Conservation (phyloP, 345 rosid species). For the Nephelium lappaceum region DNA sequence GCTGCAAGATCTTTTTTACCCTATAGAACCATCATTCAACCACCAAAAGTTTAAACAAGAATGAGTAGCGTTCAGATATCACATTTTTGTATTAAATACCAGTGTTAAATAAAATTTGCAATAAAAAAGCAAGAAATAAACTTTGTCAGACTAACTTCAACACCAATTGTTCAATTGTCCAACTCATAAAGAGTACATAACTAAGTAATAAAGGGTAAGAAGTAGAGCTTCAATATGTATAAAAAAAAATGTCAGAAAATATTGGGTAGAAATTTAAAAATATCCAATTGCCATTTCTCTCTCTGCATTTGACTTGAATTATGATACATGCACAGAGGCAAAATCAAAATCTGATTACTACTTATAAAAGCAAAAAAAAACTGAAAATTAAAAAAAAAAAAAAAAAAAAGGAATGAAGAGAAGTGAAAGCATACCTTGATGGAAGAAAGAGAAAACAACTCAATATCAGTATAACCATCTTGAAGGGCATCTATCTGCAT, state of each 20-base stretch:
- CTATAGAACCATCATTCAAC: slow-evolving; percentile 39
- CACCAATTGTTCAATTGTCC: not conserved
- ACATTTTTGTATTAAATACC: not conserved
- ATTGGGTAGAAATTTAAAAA: not conserved
- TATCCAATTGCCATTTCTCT: not conserved
- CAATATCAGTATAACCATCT: slow-evolving; percentile 80
- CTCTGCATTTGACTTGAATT: not conserved
- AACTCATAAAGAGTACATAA: not conserved
- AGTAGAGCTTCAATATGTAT: not conserved
- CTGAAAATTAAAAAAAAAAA: too few species aligned
- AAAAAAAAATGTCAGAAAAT: not conserved
- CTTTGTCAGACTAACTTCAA: not conserved
- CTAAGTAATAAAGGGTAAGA: not conserved
- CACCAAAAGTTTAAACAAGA: slow-evolving; percentile 7
- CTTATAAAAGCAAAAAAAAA: not conserved
- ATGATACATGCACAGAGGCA: not conserved
- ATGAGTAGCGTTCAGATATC: not conserved
- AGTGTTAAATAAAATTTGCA: not conserved
- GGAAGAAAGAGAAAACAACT: slow-evolving; percentile 84
- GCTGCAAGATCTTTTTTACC: slow-evolving; percentile 86
- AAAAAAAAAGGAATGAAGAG: not conserved
- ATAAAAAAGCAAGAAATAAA: not conserved
- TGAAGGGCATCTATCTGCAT: slow-evolving; percentile 77
- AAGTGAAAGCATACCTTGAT: slow-evolving; percentile 64
- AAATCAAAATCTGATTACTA: not conserved